A percentile compares a stretch with the other conserved stretches of the same genome.
phyloP scores from a whole-genome alignment of 306 rosid genomes.

The Quercus bicolor region DNA sequence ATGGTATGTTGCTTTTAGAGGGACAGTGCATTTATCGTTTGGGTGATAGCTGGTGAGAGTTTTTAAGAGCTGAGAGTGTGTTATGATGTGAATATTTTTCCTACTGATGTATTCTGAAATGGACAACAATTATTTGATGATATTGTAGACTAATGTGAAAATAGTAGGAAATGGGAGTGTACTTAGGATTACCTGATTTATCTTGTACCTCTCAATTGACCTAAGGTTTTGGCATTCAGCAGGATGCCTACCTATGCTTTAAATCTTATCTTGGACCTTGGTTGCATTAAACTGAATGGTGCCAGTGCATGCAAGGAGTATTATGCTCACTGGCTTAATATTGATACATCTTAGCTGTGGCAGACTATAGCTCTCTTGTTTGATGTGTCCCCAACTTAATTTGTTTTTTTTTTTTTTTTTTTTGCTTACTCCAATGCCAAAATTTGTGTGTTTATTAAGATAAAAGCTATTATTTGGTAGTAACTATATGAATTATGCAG shows the following conservation, averaged over 20 bases:
- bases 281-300: conserved; percentile 12
- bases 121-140: background rate
- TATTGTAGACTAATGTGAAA: background rate
- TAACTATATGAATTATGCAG: background rate
- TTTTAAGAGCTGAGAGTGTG: conserved; percentile 5
- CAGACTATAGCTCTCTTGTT: background rate
- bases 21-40: conserved; percentile 92
- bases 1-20: conserved; percentile 81
- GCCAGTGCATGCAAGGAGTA: conserved; percentile 6
- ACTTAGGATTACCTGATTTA: background rate
- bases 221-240: background rate
- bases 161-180: background rate
- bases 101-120: background rate
- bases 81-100: background rate
- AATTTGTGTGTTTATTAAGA: background rate
- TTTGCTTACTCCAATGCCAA: background rate
- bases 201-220: background rate
- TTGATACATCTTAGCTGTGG: background rate
- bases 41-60: conserved; percentile 79
- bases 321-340: background rate
- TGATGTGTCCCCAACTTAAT: too few species aligned
- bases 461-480: background rate
- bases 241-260: background rate
- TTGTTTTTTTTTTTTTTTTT: background rate
- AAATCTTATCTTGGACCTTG: background rate